A percentile compares a stretch with the other conserved stretches of the same genome.
Conservation (phyloP, 2,329 filamentous ascomycete species). For the Cryphonectria carpinicola region DNA sequence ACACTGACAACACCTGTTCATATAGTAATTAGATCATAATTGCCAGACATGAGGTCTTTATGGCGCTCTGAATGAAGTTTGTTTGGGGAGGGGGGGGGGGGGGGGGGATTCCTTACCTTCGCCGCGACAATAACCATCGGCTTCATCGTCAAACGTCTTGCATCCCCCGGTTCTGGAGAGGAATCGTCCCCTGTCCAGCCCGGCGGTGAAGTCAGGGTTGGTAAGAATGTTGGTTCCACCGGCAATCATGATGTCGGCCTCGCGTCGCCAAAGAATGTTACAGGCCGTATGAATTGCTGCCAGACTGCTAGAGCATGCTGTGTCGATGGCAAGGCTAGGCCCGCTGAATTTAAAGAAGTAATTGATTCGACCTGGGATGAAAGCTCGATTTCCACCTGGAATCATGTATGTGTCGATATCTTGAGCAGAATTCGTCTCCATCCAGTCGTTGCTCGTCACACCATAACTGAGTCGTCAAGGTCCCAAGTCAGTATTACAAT, state of each 20-base stretch:
- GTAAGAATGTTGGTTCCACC: constrained; percentile 67
- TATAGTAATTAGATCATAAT: too few relatives aligned
- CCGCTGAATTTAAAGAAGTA: constrained; percentile 47
- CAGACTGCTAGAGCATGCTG: constrained; percentile 45
- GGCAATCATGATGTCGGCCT: constrained; percentile 66
- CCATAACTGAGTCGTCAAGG: constrained; percentile 66
- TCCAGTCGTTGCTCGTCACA: constrained; percentile 77
- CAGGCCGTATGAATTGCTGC: constrained; percentile 47
- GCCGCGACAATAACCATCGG: constrained; percentile 50
- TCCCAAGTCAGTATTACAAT: constrained; percentile 55
- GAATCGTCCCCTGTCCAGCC: constrained; percentile 65
- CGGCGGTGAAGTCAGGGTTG: constrained; percentile 66
- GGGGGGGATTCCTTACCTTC: constrained; percentile 1
- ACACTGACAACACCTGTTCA: not conserved
- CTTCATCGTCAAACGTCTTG: constrained; percentile 48
- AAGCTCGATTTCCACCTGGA: constrained; percentile 54
- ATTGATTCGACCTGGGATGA: constrained; percentile 54
- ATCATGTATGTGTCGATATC: constrained; percentile 64
- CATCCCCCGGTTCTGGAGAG: constrained; percentile 53
- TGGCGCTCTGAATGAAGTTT: too few relatives aligned
- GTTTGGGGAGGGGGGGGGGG: too few relatives aligned
- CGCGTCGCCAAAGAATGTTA: constrained; percentile 63
- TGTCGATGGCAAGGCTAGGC: constrained; percentile 44
- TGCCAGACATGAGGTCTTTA: too few relatives aligned
- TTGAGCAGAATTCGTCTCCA: constrained; percentile 74